phyloP scores from a whole-genome alignment of 2,329 filamentous ascomycete genomes.

The Colletotrichum salicis region DNA sequence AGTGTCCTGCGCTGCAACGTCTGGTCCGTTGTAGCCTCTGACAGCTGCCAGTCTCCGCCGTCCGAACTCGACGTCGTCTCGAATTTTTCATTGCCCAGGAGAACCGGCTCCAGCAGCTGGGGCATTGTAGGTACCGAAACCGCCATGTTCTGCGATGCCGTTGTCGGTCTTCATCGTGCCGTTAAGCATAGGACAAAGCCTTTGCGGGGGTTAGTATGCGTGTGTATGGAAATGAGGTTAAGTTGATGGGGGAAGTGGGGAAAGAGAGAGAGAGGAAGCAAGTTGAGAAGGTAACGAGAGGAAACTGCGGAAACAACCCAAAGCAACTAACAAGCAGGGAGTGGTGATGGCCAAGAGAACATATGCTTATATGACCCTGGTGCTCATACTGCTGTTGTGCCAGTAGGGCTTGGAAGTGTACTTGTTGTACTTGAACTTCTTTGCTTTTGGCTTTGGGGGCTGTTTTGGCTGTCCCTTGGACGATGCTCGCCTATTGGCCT shows the following conservation, averaged over 20 bases:
- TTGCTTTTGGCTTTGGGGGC: constrained; percentile 4
- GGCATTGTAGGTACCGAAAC: constrained; percentile 66
- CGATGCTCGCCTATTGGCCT: constrained; percentile 1
- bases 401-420: constrained; percentile 32
- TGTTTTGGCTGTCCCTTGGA: constrained; percentile 27
- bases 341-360: constrained; percentile 36
- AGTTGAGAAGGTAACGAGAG: background rate
- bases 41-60: constrained; percentile 7
- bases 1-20: constrained; percentile 8
- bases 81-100: constrained; percentile 37
- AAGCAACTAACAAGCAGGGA: constrained; percentile 38
- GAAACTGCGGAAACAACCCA: constrained; percentile 23
- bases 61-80: constrained; percentile 2
- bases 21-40: constrained; percentile 1
- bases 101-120: constrained; percentile 48
- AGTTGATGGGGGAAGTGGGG: background rate
- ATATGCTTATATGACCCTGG: constrained; percentile 17
- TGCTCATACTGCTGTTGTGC: constrained; percentile 7
- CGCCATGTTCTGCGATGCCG: constrained; percentile 64
- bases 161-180: constrained; percentile 77
- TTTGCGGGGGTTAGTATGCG: constrained; percentile 53
- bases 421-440: constrained; percentile 36
- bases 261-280: background rate
- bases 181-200: constrained; percentile 86
- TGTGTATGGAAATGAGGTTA: constrained; percentile 17